phyloP scores from a whole-genome alignment of 208 protist species.

The Leptomonas seymouri region DNA sequence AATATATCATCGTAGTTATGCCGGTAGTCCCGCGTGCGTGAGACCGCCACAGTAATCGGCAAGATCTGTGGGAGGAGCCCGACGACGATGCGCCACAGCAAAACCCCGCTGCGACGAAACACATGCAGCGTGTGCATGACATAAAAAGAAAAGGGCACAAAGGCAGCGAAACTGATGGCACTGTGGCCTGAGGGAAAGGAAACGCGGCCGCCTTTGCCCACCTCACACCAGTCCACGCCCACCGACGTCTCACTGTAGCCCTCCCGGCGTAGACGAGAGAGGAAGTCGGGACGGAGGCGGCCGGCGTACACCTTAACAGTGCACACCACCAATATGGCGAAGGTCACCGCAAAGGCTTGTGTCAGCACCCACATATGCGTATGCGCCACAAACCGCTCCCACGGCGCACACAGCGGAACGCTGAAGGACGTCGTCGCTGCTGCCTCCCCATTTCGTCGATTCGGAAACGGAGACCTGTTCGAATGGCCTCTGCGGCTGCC shows the following conservation, averaged over 20 bases:
- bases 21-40: constrained; percentile 73
- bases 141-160: constrained; percentile 69
- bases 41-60: constrained; percentile 63
- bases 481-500: background rate
- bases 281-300: constrained; percentile 66
- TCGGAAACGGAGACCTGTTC: too few relatives aligned
- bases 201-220: constrained; percentile 54
- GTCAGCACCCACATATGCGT: constrained; percentile 62
- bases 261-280: constrained; percentile 39
- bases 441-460: background rate
- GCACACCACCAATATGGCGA: constrained; percentile 52
- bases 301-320: constrained; percentile 67
- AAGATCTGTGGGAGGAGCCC: constrained; percentile 56
- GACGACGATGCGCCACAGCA: constrained; percentile 38
- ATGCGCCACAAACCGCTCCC: constrained; percentile 29
- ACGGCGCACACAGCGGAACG: constrained; percentile 11
- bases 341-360: constrained; percentile 49
- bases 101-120: constrained; percentile 44
- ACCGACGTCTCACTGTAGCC: constrained; percentile 4
- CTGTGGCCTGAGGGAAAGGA: constrained; percentile 93
- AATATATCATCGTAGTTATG: constrained; percentile 89
- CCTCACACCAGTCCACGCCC: constrained; percentile 30
- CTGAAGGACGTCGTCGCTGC: background rate
- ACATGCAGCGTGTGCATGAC: constrained; percentile 56
- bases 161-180: constrained; percentile 76